Evolutionary conservation across 805 yeast genomes (phyloP).

Genomic region (Ogataea dorogensis): DNA sequence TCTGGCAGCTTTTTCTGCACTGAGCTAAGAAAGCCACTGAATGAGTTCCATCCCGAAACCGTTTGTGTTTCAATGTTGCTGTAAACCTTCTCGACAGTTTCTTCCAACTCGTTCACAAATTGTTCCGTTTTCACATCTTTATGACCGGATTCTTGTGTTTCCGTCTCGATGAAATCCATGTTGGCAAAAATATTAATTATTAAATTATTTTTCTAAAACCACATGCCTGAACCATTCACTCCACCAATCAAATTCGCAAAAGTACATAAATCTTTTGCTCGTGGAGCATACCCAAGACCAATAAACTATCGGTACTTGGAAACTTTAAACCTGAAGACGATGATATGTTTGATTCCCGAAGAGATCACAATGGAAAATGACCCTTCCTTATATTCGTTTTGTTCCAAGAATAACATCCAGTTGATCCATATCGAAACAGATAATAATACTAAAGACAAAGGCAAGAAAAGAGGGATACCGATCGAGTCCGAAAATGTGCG

Average conservation of each 20-base stretch:
- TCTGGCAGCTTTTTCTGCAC: conserved; percentile 35
- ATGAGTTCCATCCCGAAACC: conserved; percentile 34
- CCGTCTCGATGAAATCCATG: conserved; percentile 35
- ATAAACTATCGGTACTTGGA: conserved; percentile 67
- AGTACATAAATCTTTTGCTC: conserved; percentile 64
- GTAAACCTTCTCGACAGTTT: conserved; percentile 40
- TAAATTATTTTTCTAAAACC: neutral
- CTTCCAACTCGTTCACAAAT: conserved; percentile 53
- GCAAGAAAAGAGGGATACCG: conserved; percentile 82
- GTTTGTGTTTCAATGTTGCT: conserved; percentile 42
- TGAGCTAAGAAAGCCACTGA: conserved; percentile 36
- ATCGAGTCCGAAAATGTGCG: conserved; percentile 63
- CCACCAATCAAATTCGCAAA: conserved; percentile 81
- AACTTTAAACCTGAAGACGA: conserved; percentile 63
- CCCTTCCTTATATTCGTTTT: conserved; percentile 49
- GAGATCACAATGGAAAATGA: conserved; percentile 60
- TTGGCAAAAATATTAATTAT: conserved; percentile 2
- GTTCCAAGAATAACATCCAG: conserved; percentile 50
- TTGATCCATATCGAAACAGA: conserved; percentile 68
- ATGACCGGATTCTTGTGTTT: conserved; percentile 22
- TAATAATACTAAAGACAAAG: conserved; percentile 61
- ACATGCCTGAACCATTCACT: conserved; percentile 34
- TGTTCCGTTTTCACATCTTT: conserved; percentile 51
- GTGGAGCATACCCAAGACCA: conserved; percentile 87
- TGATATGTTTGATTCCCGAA: conserved; percentile 76